Base-by-base conservation (phyloP, 768 basidiomycete genomes). In the Mrakia gelida region DNA sequence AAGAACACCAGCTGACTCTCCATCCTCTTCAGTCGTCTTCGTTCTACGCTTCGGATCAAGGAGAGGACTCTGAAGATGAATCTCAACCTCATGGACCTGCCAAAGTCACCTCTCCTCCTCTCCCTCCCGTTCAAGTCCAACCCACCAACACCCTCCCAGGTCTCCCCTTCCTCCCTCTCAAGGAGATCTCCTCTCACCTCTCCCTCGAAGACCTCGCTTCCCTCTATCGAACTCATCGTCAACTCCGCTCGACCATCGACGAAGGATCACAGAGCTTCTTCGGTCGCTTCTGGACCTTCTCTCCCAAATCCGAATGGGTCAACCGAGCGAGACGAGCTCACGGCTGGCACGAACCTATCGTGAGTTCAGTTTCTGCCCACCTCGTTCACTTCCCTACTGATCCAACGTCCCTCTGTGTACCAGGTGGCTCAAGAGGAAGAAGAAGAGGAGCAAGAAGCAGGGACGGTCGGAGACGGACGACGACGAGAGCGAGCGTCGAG, bases 21-120 rank as follows among this genome's bases (percentile, higher is more conserved):
- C 9, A 6, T 59, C 13, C 0, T 10, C 10, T 59, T 18, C 67
- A 70, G 67, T 70, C 67, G 7, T 70, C 67, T 41, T 70, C 67
- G 21, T 70, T 70, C 67, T 43, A 70, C 67, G 67, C 67, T n/a
- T 70, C 67, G 15, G 67, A 70, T 41, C 67, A 70, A 43, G 67
- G 67, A 21, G 41, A 70, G 18, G 67, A 70, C 23, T 70, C 67
- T 16, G 67, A 70, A 43, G 67, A 70, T n/a, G 67, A 70, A 38
- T 45, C 34, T 38, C 41, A 11, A 21, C 16, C 34, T 41, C 32
- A 30, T 8, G 23, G 16, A 32, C 34, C 67, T 1, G 13, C 41
- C 34, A 41, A 7, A 7, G 41, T n/a, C 18, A 13, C 26, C 15
- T 13, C n/a, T 28, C 63, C 65, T 38, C 26, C 67, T 26, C 67